phyloP scores from a whole-genome alignment of 192 early-diverging fungal species.

The Linnemannia zychae region DNA sequence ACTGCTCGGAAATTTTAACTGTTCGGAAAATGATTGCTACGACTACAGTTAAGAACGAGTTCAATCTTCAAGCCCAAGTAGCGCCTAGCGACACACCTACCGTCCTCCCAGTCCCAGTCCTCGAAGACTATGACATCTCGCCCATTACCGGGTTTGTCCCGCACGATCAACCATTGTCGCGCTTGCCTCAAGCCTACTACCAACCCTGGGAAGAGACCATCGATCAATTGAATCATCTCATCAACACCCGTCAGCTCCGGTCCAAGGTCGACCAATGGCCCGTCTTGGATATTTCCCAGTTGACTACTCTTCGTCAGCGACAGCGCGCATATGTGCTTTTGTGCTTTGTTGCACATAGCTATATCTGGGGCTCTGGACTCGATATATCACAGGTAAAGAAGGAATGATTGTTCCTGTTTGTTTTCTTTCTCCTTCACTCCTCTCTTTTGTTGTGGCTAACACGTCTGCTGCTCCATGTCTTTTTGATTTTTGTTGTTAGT shows the following conservation, averaged over 20 bases:
- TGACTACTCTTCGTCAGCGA: conserved; percentile 74
- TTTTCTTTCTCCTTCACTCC: conserved; percentile 1
- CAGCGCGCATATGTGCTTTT: conserved; percentile 87
- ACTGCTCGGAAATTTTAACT: background rate
- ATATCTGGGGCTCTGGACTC: conserved; percentile 90
- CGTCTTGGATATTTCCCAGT: conserved; percentile 68
- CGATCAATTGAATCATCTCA: conserved; percentile 80
- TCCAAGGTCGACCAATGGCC: conserved; percentile 70
- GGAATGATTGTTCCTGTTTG: background rate
- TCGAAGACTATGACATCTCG: conserved; percentile 87
- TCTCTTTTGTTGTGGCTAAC: background rate
- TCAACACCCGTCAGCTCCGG: conserved; percentile 76
- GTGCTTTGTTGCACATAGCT: conserved; percentile 90
- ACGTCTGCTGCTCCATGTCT: background rate
- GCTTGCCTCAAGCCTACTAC: conserved; percentile 81
- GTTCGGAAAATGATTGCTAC: background rate
- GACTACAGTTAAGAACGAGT: no score
- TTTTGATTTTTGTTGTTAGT: conserved; percentile 43
- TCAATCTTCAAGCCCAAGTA: background rate
- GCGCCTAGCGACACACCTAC: no score
- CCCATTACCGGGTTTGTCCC: conserved; percentile 89
- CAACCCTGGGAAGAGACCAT: conserved; percentile 90
- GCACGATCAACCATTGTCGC: conserved; percentile 73
- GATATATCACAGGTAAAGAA: conserved; percentile 71
- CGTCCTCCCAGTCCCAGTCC: conserved; percentile 37